phyloP scores from a whole-genome alignment of 768 basidiomycete genomes.

The Mycena alexandri region DNA sequence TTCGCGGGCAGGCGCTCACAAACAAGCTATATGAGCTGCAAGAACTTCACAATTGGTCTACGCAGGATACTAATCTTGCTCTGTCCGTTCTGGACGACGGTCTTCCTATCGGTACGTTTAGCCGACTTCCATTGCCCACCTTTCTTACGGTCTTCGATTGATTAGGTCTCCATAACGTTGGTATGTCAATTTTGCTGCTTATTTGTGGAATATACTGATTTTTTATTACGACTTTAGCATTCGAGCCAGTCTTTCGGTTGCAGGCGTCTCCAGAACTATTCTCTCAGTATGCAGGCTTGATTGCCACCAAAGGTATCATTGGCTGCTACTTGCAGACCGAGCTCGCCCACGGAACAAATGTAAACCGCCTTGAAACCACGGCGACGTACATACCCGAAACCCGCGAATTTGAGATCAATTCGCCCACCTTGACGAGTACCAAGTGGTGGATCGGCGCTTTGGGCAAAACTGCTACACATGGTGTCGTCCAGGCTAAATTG shows the following conservation, averaged over 20 bases:
- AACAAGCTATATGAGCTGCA: constrained; percentile 73
- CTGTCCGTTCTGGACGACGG: constrained; percentile 63
- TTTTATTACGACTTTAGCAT: constrained; percentile 53
- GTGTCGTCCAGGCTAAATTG: constrained; percentile 81
- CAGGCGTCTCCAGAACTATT: constrained; percentile 71
- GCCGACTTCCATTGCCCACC: neutral
- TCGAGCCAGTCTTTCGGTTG: constrained; percentile 74
- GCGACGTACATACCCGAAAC: constrained; percentile 79
- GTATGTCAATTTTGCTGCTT: constrained; percentile 43
- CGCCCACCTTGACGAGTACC: constrained; percentile 77
- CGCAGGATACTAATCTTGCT: constrained; percentile 61
- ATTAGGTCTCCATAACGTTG: constrained; percentile 48
- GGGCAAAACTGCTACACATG: constrained; percentile 80
- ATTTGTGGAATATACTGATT: constrained; percentile 27
- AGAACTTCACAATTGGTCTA: constrained; percentile 65
- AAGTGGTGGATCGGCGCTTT: constrained; percentile 90
- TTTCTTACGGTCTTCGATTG: neutral
- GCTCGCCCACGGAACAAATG: constrained; percentile 83
- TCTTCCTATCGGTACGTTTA: neutral
- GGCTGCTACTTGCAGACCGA: constrained; percentile 86
- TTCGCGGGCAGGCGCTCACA: constrained; percentile 65
- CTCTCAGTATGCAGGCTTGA: constrained; percentile 63
- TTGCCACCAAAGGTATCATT: constrained; percentile 68
- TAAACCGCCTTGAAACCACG: constrained; percentile 77
- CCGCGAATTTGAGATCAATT: constrained; percentile 80